These are phyloP conservation scores for Hyphopichia pseudoburtonii DNA, from an alignment of 1,139 yeast genomes.

Conservation along the genomic window DNA sequence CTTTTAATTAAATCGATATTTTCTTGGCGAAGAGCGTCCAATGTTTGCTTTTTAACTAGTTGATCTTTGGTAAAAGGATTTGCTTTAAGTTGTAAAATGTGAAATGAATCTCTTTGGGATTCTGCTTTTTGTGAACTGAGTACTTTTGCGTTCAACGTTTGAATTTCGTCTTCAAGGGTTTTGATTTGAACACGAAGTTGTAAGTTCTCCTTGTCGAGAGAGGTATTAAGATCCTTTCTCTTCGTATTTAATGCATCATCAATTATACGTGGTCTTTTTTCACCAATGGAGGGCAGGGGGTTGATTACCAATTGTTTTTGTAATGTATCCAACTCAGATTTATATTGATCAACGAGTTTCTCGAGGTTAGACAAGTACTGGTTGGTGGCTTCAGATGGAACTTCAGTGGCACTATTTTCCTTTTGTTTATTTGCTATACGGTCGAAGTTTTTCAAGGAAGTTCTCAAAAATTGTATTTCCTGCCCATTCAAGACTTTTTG, in stretches of 20 bases:
- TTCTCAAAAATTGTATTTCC: slow-evolving; percentile 61
- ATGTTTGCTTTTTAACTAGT: slow-evolving; percentile 52
- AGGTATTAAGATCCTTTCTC: slow-evolving; percentile 20
- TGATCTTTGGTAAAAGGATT: slow-evolving; percentile 73
- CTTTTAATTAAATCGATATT: slow-evolving; percentile 52
- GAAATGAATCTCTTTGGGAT: slow-evolving; percentile 36
- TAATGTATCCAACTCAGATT: slow-evolving; percentile 49
- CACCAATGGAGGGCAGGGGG: slow-evolving; percentile 21
- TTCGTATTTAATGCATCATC: slow-evolving; percentile 18
- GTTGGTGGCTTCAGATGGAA: slow-evolving; percentile 23
- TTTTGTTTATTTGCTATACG: slow-evolving; percentile 18
- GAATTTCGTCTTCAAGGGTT: slow-evolving; percentile 32
- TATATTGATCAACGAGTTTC: slow-evolving; percentile 55
- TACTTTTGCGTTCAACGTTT: slow-evolving; percentile 33
- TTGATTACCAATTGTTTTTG: slow-evolving; percentile 22
- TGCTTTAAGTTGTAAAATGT: slow-evolving; percentile 62
- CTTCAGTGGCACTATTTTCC: slow-evolving; percentile 15
- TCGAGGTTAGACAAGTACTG: slow-evolving; percentile 48
- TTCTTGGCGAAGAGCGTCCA: slow-evolving; percentile 57
- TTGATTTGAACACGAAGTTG: slow-evolving; percentile 39
- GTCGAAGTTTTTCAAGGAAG: slow-evolving; percentile 37
- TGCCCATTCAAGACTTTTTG: slow-evolving; percentile 56
- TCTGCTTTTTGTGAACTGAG: slow-evolving; percentile 23
- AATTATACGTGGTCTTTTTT: slow-evolving; percentile 24
- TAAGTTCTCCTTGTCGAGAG: slow-evolving; percentile 44